Base-by-base conservation (phyloP, 495 filamentous ascomycete species). In the Penicillium lividum region DNA sequence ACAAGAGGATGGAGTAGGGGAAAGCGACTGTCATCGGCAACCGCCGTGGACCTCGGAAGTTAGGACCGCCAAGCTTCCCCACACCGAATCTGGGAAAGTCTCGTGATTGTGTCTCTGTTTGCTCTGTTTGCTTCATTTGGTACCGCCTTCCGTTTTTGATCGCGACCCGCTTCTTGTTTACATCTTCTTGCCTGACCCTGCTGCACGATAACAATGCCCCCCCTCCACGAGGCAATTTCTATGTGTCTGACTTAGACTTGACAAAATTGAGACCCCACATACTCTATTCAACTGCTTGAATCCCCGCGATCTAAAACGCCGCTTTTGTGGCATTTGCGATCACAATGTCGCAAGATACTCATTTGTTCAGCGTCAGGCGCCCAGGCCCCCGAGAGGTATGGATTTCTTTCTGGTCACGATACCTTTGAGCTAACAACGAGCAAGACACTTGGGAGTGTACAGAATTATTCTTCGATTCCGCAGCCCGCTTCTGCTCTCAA, bases 401-500 rank as follows among this genome's bases (percentile, higher is more conserved):
- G 60, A 34, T 38, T 45, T 53, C 31, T 42, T 42, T 46, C 53
- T 25, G 47, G 56, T 59, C 60, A 54, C 52, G 62, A 48, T 25
- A 9, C 60, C 57, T 60, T 52, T 10, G 51, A 68, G 60, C 62
- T 65, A 18, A 59, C 48, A 53, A 44, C 9, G 61, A 27, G 42
- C 42, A 71, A 94, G 90, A 93, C 91, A 29, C 83, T 95, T 43
- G 91, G 86, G 60, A 82, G 84, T 64, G 81, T 93, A 66, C 89
- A 86, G 67, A 83, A 85, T 71, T 93, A 88, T 66, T 86, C 88
- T 40, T 78, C 84, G n/a, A 89, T 96, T 54, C 92, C 93, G 5
- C 89, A 92, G 72, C 92, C 92, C 5, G 79, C 88, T n/a, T 97
- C 94, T n/a, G 90, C 94, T 27, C 82, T 98, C 79, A 97, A 97